Evolutionary conservation across 2,329 filamentous ascomycete species (phyloP).

Genomic region (Ceratocystis diversiconidia): DNA sequence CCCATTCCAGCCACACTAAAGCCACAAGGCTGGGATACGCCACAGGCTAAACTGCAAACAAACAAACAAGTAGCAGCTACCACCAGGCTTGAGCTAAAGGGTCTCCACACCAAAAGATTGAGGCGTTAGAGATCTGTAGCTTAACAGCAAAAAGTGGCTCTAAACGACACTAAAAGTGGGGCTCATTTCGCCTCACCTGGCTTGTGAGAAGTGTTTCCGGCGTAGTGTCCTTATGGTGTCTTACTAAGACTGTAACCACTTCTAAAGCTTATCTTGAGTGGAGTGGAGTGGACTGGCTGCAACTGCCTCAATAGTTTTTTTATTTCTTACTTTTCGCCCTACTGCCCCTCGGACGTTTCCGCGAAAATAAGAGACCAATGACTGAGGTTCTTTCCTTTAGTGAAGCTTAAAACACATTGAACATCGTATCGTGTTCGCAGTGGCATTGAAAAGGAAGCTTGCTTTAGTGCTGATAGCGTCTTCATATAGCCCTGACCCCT

Average conservation of each 20-base stretch:
- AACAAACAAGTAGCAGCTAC: neutral
- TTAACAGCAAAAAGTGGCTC: neutral
- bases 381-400: neutral
- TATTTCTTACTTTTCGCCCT: neutral
- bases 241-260: neutral
- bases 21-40: neutral
- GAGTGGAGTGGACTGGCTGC: neutral
- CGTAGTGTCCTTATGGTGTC: neutral
- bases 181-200: neutral
- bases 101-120: neutral
- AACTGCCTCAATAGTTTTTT: neutral
- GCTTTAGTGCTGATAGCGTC: neutral
- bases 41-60: neutral
- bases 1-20: neutral
- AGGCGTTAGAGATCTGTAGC: neutral
- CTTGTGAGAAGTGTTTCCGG: neutral
- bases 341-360: no score
- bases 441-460: neutral
- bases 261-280: neutral
- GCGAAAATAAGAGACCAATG: no score
- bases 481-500: neutral
- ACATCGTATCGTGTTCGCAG: neutral
- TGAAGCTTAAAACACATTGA: neutral
- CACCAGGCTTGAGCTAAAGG: neutral
- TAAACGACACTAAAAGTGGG: slow-evolving; percentile 3